Evolutionary conservation across 805 yeast species (phyloP).

Genomic region (Wickerhamomyces subpelliculosus): DNA sequence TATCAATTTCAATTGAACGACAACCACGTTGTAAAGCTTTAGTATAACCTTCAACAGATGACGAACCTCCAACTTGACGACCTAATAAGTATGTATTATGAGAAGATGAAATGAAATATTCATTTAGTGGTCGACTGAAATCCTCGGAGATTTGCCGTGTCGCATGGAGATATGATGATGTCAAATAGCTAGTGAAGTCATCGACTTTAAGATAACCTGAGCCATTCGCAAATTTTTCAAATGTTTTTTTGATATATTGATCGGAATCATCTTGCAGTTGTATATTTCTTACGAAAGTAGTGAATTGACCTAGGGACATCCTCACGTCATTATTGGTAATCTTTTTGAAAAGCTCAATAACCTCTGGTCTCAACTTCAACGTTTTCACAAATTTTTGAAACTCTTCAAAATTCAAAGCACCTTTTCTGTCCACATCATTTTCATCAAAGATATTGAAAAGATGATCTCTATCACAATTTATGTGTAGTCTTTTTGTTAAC

Average conservation of each 20-base stretch:
- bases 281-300: slow-evolving; percentile 34
- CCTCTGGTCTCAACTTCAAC: slow-evolving; percentile 60
- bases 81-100: slow-evolving; percentile 92
- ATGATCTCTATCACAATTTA: slow-evolving; percentile 54
- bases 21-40: slow-evolving; percentile 88
- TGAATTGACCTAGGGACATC: slow-evolving; percentile 27
- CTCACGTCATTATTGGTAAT: slow-evolving; percentile 18
- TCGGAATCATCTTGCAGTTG: slow-evolving; percentile 40
- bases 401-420: slow-evolving; percentile 58
- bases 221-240: slow-evolving; percentile 27
- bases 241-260: slow-evolving; percentile 27
- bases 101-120: slow-evolving; percentile 86
- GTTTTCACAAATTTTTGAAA: slow-evolving; percentile 69
- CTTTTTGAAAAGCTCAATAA: slow-evolving; percentile 41
- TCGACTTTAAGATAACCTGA: slow-evolving; percentile 8
- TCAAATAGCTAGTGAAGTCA: slow-evolving; percentile 22
- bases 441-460: slow-evolving; percentile 43
- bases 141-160: slow-evolving; percentile 24
- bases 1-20: slow-evolving; percentile 88
- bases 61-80: slow-evolving; percentile 77
- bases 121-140: slow-evolving; percentile 62
- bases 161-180: slow-evolving; percentile 21
- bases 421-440: slow-evolving; percentile 44
- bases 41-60: slow-evolving; percentile 86
- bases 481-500: slow-evolving; percentile 61